These are phyloP conservation scores for Cordia subcordata DNA, from an alignment of 257 asterid species.

Conservation along the genomic window DNA sequence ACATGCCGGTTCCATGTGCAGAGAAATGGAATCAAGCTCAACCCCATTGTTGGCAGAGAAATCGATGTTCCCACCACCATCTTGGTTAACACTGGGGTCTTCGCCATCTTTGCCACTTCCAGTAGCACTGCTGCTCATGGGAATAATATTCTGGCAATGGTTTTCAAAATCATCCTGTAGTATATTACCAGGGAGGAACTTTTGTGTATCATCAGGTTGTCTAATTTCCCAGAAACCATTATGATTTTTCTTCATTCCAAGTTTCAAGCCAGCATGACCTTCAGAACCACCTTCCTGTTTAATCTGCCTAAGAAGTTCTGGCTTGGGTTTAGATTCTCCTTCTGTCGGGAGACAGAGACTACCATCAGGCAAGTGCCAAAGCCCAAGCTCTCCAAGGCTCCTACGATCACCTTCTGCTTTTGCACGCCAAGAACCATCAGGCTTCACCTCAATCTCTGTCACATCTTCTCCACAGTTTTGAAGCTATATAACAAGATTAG, in stretches of 20 bases:
- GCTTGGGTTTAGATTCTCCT: constrained; percentile 61
- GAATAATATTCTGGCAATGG: constrained; percentile 40
- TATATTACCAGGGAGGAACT: constrained; percentile 41
- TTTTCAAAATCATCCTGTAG: constrained; percentile 35
- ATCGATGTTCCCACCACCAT: constrained; percentile 56
- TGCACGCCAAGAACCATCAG: constrained; percentile 98
- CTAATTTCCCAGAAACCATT: constrained; percentile 80
- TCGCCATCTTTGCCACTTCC: constrained; percentile 89
- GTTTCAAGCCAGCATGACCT: constrained; percentile 58
- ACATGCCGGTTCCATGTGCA: constrained; percentile 41
- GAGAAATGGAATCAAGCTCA: constrained; percentile 66
- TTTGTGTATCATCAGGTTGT: constrained; percentile 47
- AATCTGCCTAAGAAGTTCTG: constrained; percentile 45
- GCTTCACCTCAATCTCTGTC: constrained; percentile 90
- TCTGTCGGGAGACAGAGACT: constrained; percentile 40
- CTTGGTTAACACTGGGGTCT: constrained; percentile 85
- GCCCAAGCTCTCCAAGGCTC: constrained; percentile 76
- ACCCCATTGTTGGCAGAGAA: constrained; percentile 50
- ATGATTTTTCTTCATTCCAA: constrained; percentile 61
- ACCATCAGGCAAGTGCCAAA: constrained; percentile 95
- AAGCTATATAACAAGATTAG: constrained; percentile 38
- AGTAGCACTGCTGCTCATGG: constrained; percentile 87
- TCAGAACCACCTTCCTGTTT: constrained; percentile 82
- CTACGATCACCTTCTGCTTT: constrained; percentile 73
- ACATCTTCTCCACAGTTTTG: constrained; percentile 73